Percentiles rank a stretch among this genome's conserved stretches.
Conservation (phyloP, 163 green algal genomes). For the Prototheca wickerhamii region DNA sequence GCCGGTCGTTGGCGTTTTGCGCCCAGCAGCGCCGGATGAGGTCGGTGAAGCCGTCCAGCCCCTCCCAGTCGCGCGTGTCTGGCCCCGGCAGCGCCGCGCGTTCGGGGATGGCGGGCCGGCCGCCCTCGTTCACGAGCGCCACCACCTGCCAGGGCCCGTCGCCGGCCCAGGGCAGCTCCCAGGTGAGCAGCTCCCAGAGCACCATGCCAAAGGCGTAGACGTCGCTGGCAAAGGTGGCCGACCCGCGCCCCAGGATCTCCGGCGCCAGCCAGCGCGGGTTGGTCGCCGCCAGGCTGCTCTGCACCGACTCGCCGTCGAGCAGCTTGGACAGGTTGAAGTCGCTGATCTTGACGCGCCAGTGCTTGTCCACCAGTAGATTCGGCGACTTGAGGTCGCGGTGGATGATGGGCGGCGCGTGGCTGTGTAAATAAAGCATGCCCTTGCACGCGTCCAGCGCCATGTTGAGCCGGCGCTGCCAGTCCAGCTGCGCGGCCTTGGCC, state of each 20-base stretch:
- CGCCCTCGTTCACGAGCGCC: slow-evolving; percentile 32
- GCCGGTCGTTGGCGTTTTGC: slow-evolving; percentile 12
- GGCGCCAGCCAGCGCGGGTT: slow-evolving; percentile 65
- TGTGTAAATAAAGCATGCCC: slow-evolving; percentile 51
- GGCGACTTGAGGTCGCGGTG: slow-evolving; percentile 59
- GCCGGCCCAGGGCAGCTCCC: slow-evolving; percentile 39
- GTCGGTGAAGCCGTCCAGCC: slow-evolving; percentile 16
- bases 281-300: slow-evolving; percentile 44
- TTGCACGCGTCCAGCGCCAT: slow-evolving; percentile 53
- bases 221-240: slow-evolving; percentile 39
- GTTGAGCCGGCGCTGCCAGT: slow-evolving; percentile 49
- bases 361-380: slow-evolving; percentile 64
- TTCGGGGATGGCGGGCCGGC: slow-evolving; percentile 19
- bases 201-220: slow-evolving; percentile 57
- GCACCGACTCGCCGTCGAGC: too few relatives aligned
- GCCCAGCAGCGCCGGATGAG: slow-evolving; percentile 26
- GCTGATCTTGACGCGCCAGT: slow-evolving; percentile 58
- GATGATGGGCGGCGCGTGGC: slow-evolving; percentile 45
- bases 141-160: slow-evolving; percentile 46
- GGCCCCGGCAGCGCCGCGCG: slow-evolving; percentile 17
- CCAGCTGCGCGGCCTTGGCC: slow-evolving; percentile 26
- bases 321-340: slow-evolving; percentile 29
- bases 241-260: slow-evolving; percentile 46
- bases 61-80: slow-evolving; percentile 13
- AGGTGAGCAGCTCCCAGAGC: slow-evolving; percentile 46